Evolutionary conservation across 176 grass and related monocot genomes (phyloP), one percentile per base, ranked within the genome.

Genomic region (Dendrocalamus sinicus): DNA sequence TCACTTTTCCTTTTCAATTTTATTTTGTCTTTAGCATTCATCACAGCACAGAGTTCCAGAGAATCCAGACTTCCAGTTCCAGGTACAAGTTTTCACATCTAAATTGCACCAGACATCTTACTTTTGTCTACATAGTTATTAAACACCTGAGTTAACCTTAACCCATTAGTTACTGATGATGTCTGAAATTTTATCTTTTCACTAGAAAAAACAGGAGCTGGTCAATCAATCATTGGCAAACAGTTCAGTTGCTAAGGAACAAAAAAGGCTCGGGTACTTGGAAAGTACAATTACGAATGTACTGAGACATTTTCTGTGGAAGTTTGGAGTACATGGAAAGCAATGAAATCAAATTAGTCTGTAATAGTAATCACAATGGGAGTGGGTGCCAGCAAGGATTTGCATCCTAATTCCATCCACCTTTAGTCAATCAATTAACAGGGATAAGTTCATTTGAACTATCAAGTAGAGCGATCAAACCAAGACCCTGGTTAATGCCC

Each of bases 171-270:
- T 55, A 68, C 6, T 43, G 12, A 63, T 43, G 12, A 63, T 72
- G 44, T 28, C 41, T 17, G 9, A 71, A 79, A 72, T 8, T 48
- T 28, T 64, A 13, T 30, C 20, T 54, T 65, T 67, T 41, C n/a
- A 57, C 37, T 43, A 54, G 58, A 68, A 68, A 54, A 30, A 67
- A 14, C 23, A 55, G 15, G 46, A 80, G 76, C 11, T 75, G 50
- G 64, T 20, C 39, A 68, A 87, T 81, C 47, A 67, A 75, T 55
- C 12, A 37, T 81, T 83, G 62, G 9, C 40, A 76, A 81, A 60
- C 14, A 74, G 26, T 32, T 67, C 39, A 73, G 37, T 37, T 67
- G 43, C 35, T 10, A 47, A 72, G 48, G 26, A 54, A 65, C 20
- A 63, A 66, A 66, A 48, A 6, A 66, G 55, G 23, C 16, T 39